Evolutionary conservation across 441 rosid genomes (phyloP), one percentile per base, ranked within the genome.

Genomic region (Erodium texanum): DNA sequence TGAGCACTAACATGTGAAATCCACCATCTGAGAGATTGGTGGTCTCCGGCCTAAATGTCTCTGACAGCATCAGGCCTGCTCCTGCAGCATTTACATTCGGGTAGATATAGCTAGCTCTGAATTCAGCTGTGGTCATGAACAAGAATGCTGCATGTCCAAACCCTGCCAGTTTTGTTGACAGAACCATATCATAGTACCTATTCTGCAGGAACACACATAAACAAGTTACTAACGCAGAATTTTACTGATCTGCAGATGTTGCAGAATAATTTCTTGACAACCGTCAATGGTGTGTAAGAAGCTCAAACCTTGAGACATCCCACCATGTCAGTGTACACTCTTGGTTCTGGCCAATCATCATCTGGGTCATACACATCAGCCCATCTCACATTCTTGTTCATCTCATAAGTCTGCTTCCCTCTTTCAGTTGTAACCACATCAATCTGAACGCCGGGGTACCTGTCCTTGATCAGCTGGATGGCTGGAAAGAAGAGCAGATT

Each of bases 301-400:
- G 15, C 22, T 67, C 77, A 36, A 74, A 93, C 98, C 96, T 86
- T 93, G 65, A 90, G 83, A 50, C 86, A 15, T 70, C 98, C 98
- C 3, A 88, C 45, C 90, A 89, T 87, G 85, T 93, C 97, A 9
- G 81, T 81, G 24, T 86, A 90, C 18, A 86, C 96, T 50, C 86
- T 90, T 6, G 98, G 95, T 3, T 90, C 94, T n/a, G 98, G 97
- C 82, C 85, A 92, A 64, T 87, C 77, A 68, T 87, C 93, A 52
- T 90, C 98, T 36, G 73, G 86, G 72, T 93, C 97, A 74, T 87
- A 93, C 41, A 20, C 95, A 77, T 78, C 73, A 24, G 97, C 96
- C 96, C 97, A 93, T 66, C 97, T 87, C 71, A 93, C 97, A 73
- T 87, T 90, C 87, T 93, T 93, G 78, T 90, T 93, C 82, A 93